These are phyloP conservation scores for Paramecium octaurelia DNA, from an alignment of 73 alveolate genomes.

Conservation along the genomic window DNA sequence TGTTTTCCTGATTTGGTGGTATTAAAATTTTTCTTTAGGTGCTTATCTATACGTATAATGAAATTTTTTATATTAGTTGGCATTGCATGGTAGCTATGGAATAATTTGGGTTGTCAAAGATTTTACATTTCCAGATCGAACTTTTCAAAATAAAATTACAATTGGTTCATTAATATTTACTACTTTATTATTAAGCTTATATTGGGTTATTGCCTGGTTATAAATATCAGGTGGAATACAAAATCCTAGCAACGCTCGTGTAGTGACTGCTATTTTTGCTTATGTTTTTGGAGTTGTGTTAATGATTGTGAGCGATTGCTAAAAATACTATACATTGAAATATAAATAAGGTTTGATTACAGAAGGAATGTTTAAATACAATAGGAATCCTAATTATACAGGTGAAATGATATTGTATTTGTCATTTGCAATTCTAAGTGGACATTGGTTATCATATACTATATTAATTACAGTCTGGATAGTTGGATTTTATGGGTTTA, in stretches of 20 bases:
- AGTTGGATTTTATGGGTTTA: slow-evolving; percentile 74
- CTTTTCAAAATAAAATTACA: slow-evolving; percentile 72
- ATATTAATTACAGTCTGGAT: slow-evolving; percentile 76
- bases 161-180: slow-evolving; percentile 41
- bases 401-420: slow-evolving; percentile 93
- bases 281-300: slow-evolving; percentile 61
- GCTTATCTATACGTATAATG: slow-evolving; percentile 71
- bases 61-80: slow-evolving; percentile 34
- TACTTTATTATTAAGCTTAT: slow-evolving; percentile 57
- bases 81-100: slow-evolving; percentile 98
- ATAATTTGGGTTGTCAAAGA: slow-evolving; percentile 93
- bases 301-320: slow-evolving; percentile 31
- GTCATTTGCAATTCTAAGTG: slow-evolving; percentile 78
- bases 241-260: slow-evolving; percentile 62
- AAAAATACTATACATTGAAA: slow-evolving; percentile 31
- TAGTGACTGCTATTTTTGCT: slow-evolving; percentile 43
- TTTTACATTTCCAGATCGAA: slow-evolving; percentile 88
- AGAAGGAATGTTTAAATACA: slow-evolving; percentile 81
- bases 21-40: slow-evolving; percentile 88
- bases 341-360: slow-evolving; percentile 66
- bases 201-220: slow-evolving; percentile 70
- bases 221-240: slow-evolving; percentile 65
- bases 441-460: slow-evolving; percentile 70
- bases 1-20: slow-evolving; percentile 80
- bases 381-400: slow-evolving; percentile 92